Conservation (phyloP, 192 early-diverging fungal species). For the Geranomyces variabilis region DNA sequence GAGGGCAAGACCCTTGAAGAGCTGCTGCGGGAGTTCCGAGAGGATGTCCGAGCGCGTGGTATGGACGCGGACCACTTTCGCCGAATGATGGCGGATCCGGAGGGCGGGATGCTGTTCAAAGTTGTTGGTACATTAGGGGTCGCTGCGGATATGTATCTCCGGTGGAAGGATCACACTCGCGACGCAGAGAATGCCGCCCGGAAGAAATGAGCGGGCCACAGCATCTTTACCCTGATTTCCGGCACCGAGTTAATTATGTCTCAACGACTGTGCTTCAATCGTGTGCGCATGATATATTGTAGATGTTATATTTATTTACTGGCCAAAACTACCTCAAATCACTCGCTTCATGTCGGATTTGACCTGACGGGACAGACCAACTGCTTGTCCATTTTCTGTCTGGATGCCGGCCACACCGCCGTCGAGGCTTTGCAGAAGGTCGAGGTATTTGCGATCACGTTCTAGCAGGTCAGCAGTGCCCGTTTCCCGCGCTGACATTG, state of each 20-base stretch:
- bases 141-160: no score
- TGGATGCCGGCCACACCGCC: conserved; percentile 24
- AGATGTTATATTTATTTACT: neutral
- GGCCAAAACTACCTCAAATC: neutral
- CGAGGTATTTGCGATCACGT: conserved; percentile 15
- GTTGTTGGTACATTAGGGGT: no score
- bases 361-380: conserved; percentile 24
- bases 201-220: no score
- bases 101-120: neutral
- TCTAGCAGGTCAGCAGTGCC: neutral
- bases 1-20: neutral
- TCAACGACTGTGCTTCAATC: no score
- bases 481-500: conserved; percentile 3
- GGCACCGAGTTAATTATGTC: no score
- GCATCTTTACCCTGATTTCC: no score
- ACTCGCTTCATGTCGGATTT: conserved; percentile 38
- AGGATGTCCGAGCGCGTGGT: neutral
- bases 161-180: no score
- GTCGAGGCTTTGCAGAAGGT: conserved; percentile 19
- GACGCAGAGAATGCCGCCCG: no score
- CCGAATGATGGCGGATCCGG: neutral
- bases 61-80: neutral
- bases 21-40: neutral
- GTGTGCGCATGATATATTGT: no score
- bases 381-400: conserved; percentile 23